Evolutionary conservation across 345 rosid genomes (phyloP).

Genomic region (Citropsis articulata): DNA sequence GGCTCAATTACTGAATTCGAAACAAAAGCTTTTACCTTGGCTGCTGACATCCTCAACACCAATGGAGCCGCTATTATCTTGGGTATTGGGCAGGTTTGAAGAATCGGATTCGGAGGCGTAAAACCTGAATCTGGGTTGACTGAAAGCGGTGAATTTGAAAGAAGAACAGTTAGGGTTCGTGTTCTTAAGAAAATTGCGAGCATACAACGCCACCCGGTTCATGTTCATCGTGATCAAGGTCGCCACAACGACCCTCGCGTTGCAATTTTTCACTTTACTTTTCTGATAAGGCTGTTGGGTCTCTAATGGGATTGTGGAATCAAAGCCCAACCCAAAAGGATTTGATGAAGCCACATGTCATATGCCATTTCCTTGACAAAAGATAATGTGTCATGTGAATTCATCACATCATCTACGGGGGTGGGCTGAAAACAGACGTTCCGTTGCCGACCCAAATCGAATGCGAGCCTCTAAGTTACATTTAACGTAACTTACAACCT

Average conservation of each 20-base stretch:
- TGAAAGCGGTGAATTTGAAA: neutral
- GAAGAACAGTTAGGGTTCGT: constrained; percentile 8
- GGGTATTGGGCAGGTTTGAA: neutral
- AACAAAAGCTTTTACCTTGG: constrained; percentile 32
- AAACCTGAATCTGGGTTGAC: constrained; percentile 23
- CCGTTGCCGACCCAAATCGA: too few species aligned
- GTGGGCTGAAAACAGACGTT: too few species aligned
- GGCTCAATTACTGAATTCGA: too few species aligned
- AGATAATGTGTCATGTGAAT: too few species aligned
- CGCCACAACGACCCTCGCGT: neutral
- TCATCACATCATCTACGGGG: too few species aligned
- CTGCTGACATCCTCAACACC: constrained; percentile 30
- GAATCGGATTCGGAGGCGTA: constrained; percentile 37
- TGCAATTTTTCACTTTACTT: neutral
- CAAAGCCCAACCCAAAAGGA: neutral
- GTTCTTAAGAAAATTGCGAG: constrained; percentile 14
- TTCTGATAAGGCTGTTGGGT: too few species aligned
- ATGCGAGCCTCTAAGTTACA: too few species aligned
- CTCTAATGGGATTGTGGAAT: too few species aligned
- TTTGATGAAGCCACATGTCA: neutral
- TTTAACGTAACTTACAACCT: too few species aligned
- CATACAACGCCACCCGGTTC: constrained; percentile 27
- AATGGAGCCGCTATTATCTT: constrained; percentile 3
- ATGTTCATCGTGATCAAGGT: constrained; percentile 30
- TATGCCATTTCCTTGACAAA: too few species aligned